phyloP scores from a whole-genome alignment of 1,284 basidiomycete species.

The Cutaneotrichosporon daszewskae region DNA sequence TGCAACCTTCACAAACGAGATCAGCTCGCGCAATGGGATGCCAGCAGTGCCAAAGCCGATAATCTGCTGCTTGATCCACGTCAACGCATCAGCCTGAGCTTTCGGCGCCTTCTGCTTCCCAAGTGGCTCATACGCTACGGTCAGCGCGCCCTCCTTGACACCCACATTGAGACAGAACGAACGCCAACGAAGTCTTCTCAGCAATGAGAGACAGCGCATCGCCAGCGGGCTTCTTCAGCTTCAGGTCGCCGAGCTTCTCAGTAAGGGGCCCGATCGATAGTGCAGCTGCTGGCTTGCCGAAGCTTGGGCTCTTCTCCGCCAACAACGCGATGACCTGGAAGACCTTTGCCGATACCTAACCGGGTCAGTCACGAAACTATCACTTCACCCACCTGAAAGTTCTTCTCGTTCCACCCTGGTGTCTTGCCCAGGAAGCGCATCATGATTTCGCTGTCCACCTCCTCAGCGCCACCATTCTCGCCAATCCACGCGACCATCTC shows the following conservation, averaged over 20 bases:
- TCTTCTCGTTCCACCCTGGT: conserved; percentile 93
- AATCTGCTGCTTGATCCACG: conserved; percentile 82
- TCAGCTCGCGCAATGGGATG: conserved; percentile 72
- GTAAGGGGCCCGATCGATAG: conserved; percentile 76
- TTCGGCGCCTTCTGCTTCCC: conserved; percentile 96
- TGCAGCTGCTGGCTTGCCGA: conserved; percentile 79
- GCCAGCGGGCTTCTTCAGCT: conserved; percentile 94
- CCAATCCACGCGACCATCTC: conserved; percentile 82
- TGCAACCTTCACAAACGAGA: conserved; percentile 82
- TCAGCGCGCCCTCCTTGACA: conserved; percentile 6
- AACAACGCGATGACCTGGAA: conserved; percentile 70
- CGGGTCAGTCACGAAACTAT: neutral
- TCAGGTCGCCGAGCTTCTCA: conserved; percentile 95
- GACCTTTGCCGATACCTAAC: conserved; percentile 77
- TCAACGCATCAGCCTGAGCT: conserved; percentile 83
- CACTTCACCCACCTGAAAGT: conserved; percentile 71
- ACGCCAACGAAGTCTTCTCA: conserved; percentile 90
- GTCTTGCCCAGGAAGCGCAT: conserved; percentile 88
- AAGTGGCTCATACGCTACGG: conserved; percentile 78
- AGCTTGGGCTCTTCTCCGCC: conserved; percentile 72
- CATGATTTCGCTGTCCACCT: conserved; percentile 80
- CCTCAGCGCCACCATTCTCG: conserved; percentile 54
- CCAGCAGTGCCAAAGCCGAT: conserved; percentile 91
- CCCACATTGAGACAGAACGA: conserved; percentile 85
- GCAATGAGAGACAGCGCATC: conserved; percentile 76